Base-by-base conservation (phyloP, 139 green algal genomes). In the Marvania coccoides region DNA sequence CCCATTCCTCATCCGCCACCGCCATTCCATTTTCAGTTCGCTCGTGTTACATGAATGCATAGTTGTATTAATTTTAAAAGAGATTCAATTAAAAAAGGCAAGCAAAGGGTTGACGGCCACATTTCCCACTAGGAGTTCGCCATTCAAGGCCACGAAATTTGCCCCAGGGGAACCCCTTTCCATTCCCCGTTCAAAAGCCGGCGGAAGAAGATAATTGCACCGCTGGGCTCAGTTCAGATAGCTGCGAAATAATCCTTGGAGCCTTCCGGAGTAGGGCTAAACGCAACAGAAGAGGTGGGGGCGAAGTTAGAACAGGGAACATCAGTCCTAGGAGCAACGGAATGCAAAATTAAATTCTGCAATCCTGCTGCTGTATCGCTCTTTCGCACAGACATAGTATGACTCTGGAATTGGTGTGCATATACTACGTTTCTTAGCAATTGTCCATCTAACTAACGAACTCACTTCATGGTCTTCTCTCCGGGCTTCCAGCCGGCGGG, bases 401-500 rank as follows among this genome's bases (percentile, higher is more conserved):
- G 5, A 4, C 14, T 46, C 31, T 2, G 14, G 15, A 2, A 46
- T 3, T 3, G 54, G 2, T 13, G 33, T 2, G 10, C 13, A 45
- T 23, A 0, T 26, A 51, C 12, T 6, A 23, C 2, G n/a, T 1
- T 3, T 54, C 58, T 14, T 33, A 40, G 24, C 24, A 3, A 2
- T 38, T 5, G 42, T 84, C 70, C 26, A 79, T 78, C 75, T n/a
- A n/a, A n/a, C n/a, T n/a, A n/a, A n/a, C n/a, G n/a, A n/a, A n/a
- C n/a, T n/a, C n/a, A n/a, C n/a, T 88, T 83, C 79, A 94, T 95
- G 28, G 86, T 94, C 37, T 77, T 79, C 29, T 86, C 74, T 23
- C 94, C 94, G 5, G 94, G 94, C 81, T 91, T 97, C 94, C 94
- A 99, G 61, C 93, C 93, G 45, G 92, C 92, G n/a, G 92, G 93